phyloP scores from a whole-genome alignment of 1,284 basidiomycete genomes.

The Sporisorium iseilematis-ciliati region DNA sequence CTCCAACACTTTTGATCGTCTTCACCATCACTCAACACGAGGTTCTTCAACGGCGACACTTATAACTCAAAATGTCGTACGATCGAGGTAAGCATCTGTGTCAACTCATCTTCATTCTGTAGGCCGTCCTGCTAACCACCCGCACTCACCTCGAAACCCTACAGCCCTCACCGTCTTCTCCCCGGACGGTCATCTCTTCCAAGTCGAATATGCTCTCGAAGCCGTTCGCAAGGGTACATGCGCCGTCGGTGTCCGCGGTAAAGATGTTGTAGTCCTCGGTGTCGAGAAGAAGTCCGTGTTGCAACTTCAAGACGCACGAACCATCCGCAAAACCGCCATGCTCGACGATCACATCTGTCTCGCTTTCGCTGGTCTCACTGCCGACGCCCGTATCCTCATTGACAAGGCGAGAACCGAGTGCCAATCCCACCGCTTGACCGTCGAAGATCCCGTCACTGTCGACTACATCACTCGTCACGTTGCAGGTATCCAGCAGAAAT shows the following conservation, averaged over 20 bases:
- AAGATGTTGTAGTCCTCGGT: conserved; percentile 93
- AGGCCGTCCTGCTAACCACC: background rate
- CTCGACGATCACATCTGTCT: conserved; percentile 97
- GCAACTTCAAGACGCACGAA: conserved; percentile 97
- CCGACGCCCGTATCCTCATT: conserved; percentile 96
- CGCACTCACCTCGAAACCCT: background rate
- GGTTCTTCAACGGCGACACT: background rate
- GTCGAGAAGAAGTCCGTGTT: conserved; percentile 99
- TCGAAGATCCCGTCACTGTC: conserved; percentile 96
- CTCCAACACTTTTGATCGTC: conserved; percentile 6
- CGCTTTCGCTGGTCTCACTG: conserved; percentile 96
- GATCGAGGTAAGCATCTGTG: conserved; percentile 51
- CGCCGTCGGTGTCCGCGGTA: conserved; percentile 95
- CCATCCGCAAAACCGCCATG: conserved; percentile 98
- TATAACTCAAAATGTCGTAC: conserved; percentile 46
- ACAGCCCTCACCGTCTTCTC: conserved; percentile 90
- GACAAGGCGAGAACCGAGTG: conserved; percentile 98
- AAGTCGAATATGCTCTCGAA: conserved; percentile 98
- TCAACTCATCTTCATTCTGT: background rate
- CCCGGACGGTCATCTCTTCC: conserved; percentile 85
- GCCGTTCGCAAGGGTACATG: conserved; percentile 97
- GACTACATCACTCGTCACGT: conserved; percentile 99
- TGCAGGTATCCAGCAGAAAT: conserved; percentile 97
- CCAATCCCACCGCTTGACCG: conserved; percentile 95
- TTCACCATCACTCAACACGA: background rate